phyloP scores from a whole-genome alignment of 768 basidiomycete species.

The Nidula microcarpa region DNA sequence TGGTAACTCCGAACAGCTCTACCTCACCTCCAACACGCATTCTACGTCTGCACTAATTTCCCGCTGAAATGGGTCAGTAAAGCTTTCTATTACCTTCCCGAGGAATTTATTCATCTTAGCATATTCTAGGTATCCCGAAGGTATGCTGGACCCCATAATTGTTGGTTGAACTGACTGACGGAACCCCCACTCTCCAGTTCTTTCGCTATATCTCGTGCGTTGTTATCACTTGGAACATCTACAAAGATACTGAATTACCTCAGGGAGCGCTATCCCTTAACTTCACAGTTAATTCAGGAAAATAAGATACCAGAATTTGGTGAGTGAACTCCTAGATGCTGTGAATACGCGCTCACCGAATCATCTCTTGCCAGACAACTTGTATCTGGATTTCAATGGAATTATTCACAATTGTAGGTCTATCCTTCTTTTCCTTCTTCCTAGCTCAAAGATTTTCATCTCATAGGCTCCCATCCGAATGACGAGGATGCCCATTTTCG shows the following conservation, averaged over 20 bases:
- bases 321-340: constrained; percentile 23
- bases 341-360: neutral
- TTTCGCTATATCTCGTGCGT: constrained; percentile 94
- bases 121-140: constrained; percentile 57
- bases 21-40: constrained; percentile 12
- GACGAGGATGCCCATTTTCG: constrained; percentile 96
- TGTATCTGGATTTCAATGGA: constrained; percentile 93
- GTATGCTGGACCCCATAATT: constrained; percentile 26
- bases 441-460: constrained; percentile 17
- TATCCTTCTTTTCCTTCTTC: neutral
- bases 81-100: neutral
- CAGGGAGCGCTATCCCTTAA: constrained; percentile 97
- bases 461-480: constrained; percentile 86
- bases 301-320: constrained; percentile 99
- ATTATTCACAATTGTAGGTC: constrained; percentile 80
- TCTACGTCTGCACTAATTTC: constrained; percentile 1
- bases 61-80: constrained; percentile 18
- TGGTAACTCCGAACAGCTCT: constrained; percentile 4
- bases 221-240: constrained; percentile 6
- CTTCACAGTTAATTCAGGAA: constrained; percentile 95
- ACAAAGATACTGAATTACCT: neutral
- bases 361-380: constrained; percentile 53
- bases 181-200: constrained; percentile 50
- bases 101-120: constrained; percentile 3
- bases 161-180: neutral